phyloP scores from a whole-genome alignment of 202 grass and related monocot genomes.

The Eragrostis tef region DNA sequence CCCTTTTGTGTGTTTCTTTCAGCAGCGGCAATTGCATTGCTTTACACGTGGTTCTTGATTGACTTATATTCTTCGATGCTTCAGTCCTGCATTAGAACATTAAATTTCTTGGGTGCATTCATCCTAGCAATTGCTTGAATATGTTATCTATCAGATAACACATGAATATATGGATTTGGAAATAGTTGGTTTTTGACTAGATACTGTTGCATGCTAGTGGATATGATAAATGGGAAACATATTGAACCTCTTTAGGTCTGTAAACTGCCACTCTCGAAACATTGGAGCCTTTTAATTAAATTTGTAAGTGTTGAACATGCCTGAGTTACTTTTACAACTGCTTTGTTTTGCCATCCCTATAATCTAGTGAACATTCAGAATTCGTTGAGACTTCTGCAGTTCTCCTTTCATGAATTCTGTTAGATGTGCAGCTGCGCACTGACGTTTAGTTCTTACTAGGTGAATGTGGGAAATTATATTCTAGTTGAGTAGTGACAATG shows the following conservation, averaged over 20 bases:
- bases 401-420: background rate
- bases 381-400: background rate
- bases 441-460: slow-evolving; percentile 11
- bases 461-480: background rate
- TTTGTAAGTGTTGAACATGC: background rate
- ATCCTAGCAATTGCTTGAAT: background rate
- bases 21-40: background rate
- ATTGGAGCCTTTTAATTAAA: slow-evolving; percentile 17
- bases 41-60: slow-evolving; percentile 11
- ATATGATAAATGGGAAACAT: slow-evolving; percentile 2
- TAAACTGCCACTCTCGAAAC: background rate
- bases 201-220: background rate
- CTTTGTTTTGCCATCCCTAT: background rate
- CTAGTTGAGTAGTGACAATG: slow-evolving; percentile 1
- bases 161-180: slow-evolving; percentile 22
- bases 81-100: background rate
- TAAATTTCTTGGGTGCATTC: slow-evolving; percentile 13
- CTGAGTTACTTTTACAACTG: slow-evolving; percentile 1
- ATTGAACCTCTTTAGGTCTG: background rate
- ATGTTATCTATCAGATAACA: background rate
- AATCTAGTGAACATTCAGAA: background rate
- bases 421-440: slow-evolving; percentile 17
- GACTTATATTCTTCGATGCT: slow-evolving; percentile 1
- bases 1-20: background rate
- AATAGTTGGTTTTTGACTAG: slow-evolving; percentile 15